Conservation (phyloP, 177 flowering plant genomes). For the Tripterygium wilfordii region DNA sequence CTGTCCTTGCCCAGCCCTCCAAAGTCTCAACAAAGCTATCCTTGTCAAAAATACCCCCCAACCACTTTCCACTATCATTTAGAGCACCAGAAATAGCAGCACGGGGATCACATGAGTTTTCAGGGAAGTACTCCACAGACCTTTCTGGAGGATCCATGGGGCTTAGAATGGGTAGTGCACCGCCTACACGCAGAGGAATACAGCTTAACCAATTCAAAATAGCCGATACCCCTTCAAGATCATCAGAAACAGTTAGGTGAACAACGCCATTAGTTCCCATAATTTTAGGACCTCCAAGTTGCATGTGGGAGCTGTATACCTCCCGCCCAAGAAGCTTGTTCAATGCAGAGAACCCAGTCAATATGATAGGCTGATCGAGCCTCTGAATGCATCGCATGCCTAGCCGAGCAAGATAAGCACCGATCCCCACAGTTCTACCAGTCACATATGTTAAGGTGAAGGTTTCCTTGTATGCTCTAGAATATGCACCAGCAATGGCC, state of each 20-base stretch:
- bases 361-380: conserved; percentile 96
- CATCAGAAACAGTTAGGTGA: conserved; percentile 95
- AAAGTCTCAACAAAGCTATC: conserved; percentile 93
- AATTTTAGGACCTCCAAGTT: conserved; percentile 98
- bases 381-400: conserved; percentile 99
- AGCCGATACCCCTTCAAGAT: conserved; percentile 91
- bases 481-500: conserved; percentile 95
- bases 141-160: conserved; percentile 82
- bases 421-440: conserved; percentile 97
- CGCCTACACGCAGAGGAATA: conserved; percentile 74
- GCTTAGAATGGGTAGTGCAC: conserved; percentile 66
- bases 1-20: conserved; percentile 99
- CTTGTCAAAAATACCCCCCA: conserved; percentile 91
- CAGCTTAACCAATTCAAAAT: conserved; percentile 95
- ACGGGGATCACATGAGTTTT: conserved; percentile 97
- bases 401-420: conserved; percentile 98
- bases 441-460: conserved; percentile 96
- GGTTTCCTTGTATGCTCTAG: conserved; percentile 92
- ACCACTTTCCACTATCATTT: conserved; percentile 67
- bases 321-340: conserved; percentile 98
- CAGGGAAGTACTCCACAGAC: conserved; percentile 76
- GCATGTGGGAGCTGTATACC: conserved; percentile 99
- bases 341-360: conserved; percentile 96
- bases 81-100: conserved; percentile 75
- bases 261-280: conserved; percentile 99